A percentile compares a stretch with the other conserved stretches of the same genome.
These are phyloP conservation scores for Blastomyces gilchristii DNA, from an alignment of 2,329 filamentous ascomycete species.

Conservation along the genomic window DNA sequence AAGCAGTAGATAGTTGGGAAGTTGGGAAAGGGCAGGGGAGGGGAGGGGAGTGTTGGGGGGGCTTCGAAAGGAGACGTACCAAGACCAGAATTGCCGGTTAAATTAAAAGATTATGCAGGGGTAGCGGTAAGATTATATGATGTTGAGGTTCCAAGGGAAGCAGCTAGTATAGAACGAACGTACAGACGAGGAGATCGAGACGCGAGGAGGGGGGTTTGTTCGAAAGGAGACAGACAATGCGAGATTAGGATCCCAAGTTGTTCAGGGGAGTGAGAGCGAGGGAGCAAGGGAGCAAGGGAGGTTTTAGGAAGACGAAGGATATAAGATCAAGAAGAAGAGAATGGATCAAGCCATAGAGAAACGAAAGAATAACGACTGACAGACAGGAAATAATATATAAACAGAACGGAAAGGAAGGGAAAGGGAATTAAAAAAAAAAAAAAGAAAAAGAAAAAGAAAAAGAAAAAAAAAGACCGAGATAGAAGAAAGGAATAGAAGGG, in stretches of 20 bases:
- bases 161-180: not conserved
- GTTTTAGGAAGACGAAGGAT: not conserved
- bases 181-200: not conserved
- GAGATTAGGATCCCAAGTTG: conserved; percentile 3
- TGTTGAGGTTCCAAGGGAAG: not conserved
- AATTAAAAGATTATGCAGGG: not conserved
- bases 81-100: not conserved
- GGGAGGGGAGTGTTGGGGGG: not conserved
- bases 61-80: not conserved
- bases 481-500: not conserved
- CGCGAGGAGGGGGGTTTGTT: not conserved
- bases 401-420: not conserved
- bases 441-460: not conserved
- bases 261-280: not conserved
- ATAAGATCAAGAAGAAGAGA: not conserved
- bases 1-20: not conserved
- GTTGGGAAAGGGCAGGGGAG: no score
- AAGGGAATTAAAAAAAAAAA: not conserved
- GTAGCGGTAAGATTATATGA: not conserved
- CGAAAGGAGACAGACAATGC: not conserved
- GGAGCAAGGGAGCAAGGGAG: not conserved
- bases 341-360: conserved; percentile 2
- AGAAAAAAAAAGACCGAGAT: not conserved
- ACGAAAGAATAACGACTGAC: not conserved
- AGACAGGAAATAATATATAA: not conserved